Base-by-base conservation (phyloP, 2,329 filamentous ascomycete species). In the Fusarium cicatricum region DNA sequence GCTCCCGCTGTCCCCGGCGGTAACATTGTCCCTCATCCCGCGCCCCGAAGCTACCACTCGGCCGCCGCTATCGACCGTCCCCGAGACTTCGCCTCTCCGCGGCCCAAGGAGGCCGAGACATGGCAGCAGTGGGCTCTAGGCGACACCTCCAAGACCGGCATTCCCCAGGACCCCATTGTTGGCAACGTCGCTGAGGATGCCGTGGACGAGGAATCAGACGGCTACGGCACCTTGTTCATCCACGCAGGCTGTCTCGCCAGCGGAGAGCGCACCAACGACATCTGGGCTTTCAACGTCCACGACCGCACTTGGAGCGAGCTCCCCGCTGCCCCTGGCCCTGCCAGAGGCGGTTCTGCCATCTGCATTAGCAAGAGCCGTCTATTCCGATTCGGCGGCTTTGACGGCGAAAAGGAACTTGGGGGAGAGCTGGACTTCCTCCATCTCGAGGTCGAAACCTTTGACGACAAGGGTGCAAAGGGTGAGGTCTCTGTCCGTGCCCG, bases 371-470 rank as follows among this genome's bases (percentile, higher is more conserved):
- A 83, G 48, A 85, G 84, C 19, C 83, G 85, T 19, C 72, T 96
- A 7, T 96, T 89, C 75, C 83, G 91, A 23, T 93, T 92, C 77
- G 90, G 91, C 58, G 92, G 92, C 0, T 94, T 88, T 65, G 90
- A 94, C 71, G 91, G 90, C 1, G 77, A 81, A 38, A 77, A 70
- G 0, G 89, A 93, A 67, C 78, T 90, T 41, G 91, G 91, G 14
- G 91, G 90, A 0, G 80, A 82, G 54, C 69, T 96, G 11, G 91
- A 96, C 68, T 82, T 89, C 53, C 70, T 89, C 15, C 79, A 83
- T 49, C 78, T 89, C 10, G 80, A 75, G 15, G 74, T 87, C n/a
- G 82, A 84, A 64, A 77, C 77, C 23, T 84, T 85, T 64, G 77
- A 83, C 58, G 83, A 85, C 66, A 75, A 74, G 56, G 74, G 75